Evolutionary conservation across 192 early-diverging fungal genomes (phyloP).

Genomic region (Backusella australiensis): DNA sequence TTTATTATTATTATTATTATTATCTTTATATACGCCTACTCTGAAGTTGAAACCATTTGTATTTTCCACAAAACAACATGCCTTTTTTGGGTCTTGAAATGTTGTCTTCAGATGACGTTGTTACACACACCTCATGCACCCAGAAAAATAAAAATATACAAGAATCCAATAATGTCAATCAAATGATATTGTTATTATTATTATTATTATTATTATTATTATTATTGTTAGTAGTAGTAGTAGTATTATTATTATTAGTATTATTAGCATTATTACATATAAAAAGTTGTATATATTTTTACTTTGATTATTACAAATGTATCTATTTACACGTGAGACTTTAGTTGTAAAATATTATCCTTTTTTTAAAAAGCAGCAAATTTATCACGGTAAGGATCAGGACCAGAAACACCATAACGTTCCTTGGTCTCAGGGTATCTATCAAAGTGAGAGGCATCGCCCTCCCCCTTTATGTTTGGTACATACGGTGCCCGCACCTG

Average conservation of each 20-base stretch:
- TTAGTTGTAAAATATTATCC: not conserved
- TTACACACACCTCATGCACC: not conserved
- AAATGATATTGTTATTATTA: too few relatives aligned
- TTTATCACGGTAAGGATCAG: slow-evolving; percentile 20
- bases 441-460: slow-evolving; percentile 95
- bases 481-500: slow-evolving; percentile 24
- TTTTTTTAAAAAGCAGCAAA: slow-evolving; percentile 6
- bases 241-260: not conserved
- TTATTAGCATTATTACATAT: not conserved
- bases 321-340: not conserved
- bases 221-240: not conserved
- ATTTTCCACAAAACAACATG: not conserved
- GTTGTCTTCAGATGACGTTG: not conserved
- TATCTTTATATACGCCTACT: too few relatives aligned
- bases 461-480: slow-evolving; percentile 54
- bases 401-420: slow-evolving; percentile 63
- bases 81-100: not conserved
- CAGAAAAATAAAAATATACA: not conserved
- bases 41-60: too few relatives aligned
- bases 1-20: not conserved
- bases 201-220: too few relatives aligned
- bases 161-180: too few relatives aligned
- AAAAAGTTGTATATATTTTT: too few relatives aligned
- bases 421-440: slow-evolving; percentile 91
- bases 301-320: too few relatives aligned